phyloP scores from a whole-genome alignment of 306 rosid species.

The Ormosia emarginata region DNA sequence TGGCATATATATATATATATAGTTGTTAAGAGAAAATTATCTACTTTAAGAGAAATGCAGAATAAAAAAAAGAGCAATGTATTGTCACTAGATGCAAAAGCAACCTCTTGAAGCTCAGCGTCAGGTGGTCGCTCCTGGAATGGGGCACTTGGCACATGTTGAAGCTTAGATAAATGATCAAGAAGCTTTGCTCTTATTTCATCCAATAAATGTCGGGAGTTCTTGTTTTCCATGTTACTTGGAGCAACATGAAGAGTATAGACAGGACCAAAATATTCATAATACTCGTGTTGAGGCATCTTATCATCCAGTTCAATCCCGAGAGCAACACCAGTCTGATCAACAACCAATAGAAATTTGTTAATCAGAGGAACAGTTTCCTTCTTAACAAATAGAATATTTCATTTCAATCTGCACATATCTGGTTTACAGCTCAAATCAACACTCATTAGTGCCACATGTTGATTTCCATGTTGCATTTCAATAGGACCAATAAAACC shows the following conservation, averaged over 20 bases:
- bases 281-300: constrained; percentile 53
- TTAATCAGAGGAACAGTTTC: background rate
- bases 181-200: constrained; percentile 40
- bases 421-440: background rate
- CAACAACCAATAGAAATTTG: constrained; percentile 23
- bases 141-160: constrained; percentile 51
- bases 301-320: constrained; percentile 50
- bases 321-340: constrained; percentile 50
- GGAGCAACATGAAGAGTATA: constrained; percentile 50
- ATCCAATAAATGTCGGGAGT: constrained; percentile 39
- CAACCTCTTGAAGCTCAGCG: constrained; percentile 41
- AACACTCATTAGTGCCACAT: background rate
- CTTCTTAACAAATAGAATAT: background rate
- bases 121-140: constrained; percentile 53
- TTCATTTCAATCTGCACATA: background rate
- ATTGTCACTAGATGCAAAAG: constrained; percentile 6
- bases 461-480: background rate
- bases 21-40: background rate
- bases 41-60: background rate
- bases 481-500: background rate
- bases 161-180: constrained; percentile 40
- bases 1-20: background rate
- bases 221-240: constrained; percentile 58
- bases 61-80: background rate
- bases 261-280: constrained; percentile 55